Base-by-base conservation (phyloP, 345 rosid genomes). In the Reutealis trisperma region DNA sequence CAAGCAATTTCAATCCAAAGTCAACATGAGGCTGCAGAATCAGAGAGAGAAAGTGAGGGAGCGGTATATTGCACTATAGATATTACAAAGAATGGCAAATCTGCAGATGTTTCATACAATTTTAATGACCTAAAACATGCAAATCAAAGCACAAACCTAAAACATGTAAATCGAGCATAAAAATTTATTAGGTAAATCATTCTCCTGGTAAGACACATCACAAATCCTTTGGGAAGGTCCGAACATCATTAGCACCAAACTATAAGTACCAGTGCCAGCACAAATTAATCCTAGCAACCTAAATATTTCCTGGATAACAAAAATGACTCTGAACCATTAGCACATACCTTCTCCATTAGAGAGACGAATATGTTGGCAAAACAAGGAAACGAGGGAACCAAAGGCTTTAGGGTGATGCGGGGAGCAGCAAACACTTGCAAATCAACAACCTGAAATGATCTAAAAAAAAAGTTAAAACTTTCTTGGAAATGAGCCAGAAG, bases 381-480 rank as follows among this genome's bases (percentile, higher is more conserved):
- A 83, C 99, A 96, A 52, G 99, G 99, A 77, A 96, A 93, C 71
- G 89, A 79, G 8, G 98, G 98, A 79, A 92, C 97, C 77, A 96
- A 75, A 32, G 99, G 99, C 87, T 94, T 96, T 71, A 96, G 89
- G 54, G 97, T 91, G 77, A 94, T 88, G 61, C 99, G 91, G 44
- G 99, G 99, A 69, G 82, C 63, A 51, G 91, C 93, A 88, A 96
- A 96, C 59, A 96, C 94, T 87, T 96, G 99, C 76, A 93, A 77
- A 87, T 96, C 99, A 42, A 96, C 83, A 80, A 92, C 91, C 98
- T 95, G 88, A 73, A 75, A 77, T 63, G n/a, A 12, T 34, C 49
- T 64, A n/a, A 67, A 42, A 67, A n/a, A 42, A 24, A 73, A 37
- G 41, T 67, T 41, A 67, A 52, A 34, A n/a, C 0, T 32, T 47